phyloP scores from a whole-genome alignment of 2,329 filamentous ascomycete genomes.

The Colletotrichum echinochloae region DNA sequence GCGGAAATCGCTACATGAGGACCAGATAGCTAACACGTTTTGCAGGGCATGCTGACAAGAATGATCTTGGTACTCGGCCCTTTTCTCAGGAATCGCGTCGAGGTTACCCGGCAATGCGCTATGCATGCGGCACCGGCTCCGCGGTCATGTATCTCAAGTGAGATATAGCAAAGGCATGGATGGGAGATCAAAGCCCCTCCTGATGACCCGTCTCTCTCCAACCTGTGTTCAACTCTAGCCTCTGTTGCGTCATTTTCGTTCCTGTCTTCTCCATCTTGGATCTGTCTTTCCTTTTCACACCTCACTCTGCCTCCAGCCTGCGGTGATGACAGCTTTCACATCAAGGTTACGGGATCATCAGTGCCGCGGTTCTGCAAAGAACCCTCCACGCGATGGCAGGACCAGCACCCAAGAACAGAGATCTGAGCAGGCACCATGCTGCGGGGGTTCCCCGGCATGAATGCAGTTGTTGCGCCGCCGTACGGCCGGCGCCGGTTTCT shows the following conservation, averaged over 20 bases:
- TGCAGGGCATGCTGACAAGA: not conserved
- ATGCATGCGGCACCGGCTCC: not conserved
- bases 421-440: conserved; percentile 48
- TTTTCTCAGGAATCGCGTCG: not conserved
- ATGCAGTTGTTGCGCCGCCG: conserved; percentile 18
- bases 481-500: conserved; percentile 13
- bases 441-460: not conserved
- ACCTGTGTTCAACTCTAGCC: not conserved
- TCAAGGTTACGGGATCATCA: conserved; percentile 38
- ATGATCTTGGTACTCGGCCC: not conserved
- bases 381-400: conserved; percentile 41
- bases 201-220: not conserved
- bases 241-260: not conserved
- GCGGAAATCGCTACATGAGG: not conserved
- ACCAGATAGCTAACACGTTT: not conserved
- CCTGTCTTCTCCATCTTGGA: not conserved
- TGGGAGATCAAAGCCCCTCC: not conserved
- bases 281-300: not conserved
- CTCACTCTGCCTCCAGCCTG: conserved; percentile 27
- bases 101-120: no score
- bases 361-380: conserved; percentile 30
- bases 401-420: conserved; percentile 49
- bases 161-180: not conserved
- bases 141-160: not conserved
- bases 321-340: conserved; percentile 44